Conservation (phyloP, 23 red algal genomes). For the Gracilaria gracilis region DNA sequence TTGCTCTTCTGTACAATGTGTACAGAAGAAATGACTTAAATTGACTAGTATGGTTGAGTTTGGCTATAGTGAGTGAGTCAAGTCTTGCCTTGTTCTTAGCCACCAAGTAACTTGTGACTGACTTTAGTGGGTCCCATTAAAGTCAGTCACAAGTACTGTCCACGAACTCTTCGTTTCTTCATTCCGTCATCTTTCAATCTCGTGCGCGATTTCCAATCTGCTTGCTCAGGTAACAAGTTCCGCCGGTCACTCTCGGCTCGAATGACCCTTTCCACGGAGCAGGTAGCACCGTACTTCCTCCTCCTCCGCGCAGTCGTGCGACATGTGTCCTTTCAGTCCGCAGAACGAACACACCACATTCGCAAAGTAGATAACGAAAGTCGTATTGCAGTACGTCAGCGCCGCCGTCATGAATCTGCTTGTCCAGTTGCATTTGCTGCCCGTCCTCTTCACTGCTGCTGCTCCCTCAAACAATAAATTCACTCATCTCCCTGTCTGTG, state of each 20-base stretch:
- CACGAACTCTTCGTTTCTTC: conserved; percentile 26
- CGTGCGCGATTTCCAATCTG: conserved; percentile 13
- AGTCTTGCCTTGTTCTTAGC: too few species aligned
- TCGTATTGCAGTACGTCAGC: conserved; percentile 39
- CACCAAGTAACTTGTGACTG: too few species aligned
- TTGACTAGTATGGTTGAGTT: too few species aligned
- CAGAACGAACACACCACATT: conserved; percentile 56
- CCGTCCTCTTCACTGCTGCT: neutral
- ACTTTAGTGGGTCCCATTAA: too few species aligned
- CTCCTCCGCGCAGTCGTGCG: conserved; percentile 33
- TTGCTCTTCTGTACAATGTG: too few species aligned
- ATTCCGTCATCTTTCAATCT: neutral
- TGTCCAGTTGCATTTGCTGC: neutral
- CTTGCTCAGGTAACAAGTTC: conserved; percentile 17
- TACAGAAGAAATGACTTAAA: too few species aligned
- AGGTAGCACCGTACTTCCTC: conserved; percentile 35
- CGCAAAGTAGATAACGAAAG: conserved; percentile 39
- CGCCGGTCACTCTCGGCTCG: conserved; percentile 21
- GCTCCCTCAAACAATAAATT: too few species aligned
- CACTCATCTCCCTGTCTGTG: too few species aligned
- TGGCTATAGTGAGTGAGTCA: too few species aligned
- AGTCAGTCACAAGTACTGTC: too few species aligned
- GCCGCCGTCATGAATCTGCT: neutral
- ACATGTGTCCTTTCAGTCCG: conserved; percentile 61
- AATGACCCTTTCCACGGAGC: conserved; percentile 36